Evolutionary conservation across 1,284 basidiomycete species (phyloP).

Genomic region (Pascua sp.): DNA sequence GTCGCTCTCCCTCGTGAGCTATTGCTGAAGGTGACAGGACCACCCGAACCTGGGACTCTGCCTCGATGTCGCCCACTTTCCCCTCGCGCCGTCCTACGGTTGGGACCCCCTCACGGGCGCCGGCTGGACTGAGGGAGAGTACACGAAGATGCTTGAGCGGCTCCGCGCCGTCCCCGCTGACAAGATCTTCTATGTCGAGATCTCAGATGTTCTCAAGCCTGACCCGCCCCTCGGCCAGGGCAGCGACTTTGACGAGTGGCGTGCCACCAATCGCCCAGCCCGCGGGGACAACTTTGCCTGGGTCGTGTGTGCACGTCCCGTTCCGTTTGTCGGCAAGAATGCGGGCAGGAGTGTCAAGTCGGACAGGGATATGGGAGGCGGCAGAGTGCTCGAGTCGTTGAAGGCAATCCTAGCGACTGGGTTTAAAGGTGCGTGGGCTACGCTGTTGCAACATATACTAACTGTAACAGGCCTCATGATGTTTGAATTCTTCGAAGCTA

Average conservation of each 20-base stretch:
- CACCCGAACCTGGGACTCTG: slow-evolving; percentile 20
- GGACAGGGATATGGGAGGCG: slow-evolving; percentile 3
- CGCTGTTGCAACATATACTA: not conserved
- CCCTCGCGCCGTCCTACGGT: slow-evolving; percentile 16
- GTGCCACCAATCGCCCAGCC: not conserved
- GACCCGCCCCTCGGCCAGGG: slow-evolving; percentile 2
- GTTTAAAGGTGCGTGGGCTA: slow-evolving; percentile 11
- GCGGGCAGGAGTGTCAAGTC: not conserved
- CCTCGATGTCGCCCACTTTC: slow-evolving; percentile 16
- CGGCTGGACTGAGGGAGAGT: slow-evolving; percentile 7
- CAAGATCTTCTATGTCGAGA: slow-evolving; percentile 17
- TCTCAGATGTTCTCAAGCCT: slow-evolving; percentile 8
- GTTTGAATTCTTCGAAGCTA: slow-evolving; percentile 9
- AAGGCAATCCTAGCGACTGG: slow-evolving; percentile 15
- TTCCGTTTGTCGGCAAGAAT: slow-evolving; percentile 10
- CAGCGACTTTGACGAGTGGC: slow-evolving; percentile 9
- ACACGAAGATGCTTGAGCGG: not conserved
- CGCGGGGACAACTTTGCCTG: slow-evolving; percentile 10
- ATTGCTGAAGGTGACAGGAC: slow-evolving; percentile 7
- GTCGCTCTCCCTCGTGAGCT: not conserved
- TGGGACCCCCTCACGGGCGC: slow-evolving; percentile 9
- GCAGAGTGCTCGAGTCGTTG: slow-evolving; percentile 9
- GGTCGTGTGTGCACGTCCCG: slow-evolving; percentile 13
- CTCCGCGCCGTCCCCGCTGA: slow-evolving; percentile 8
- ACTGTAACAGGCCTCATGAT: slow-evolving; percentile 4